Percentiles rank a stretch among this genome's conserved stretches.
Evolutionary conservation across 2,329 filamentous ascomycete species (phyloP).

Genomic region (Cercospora nicotianae): DNA sequence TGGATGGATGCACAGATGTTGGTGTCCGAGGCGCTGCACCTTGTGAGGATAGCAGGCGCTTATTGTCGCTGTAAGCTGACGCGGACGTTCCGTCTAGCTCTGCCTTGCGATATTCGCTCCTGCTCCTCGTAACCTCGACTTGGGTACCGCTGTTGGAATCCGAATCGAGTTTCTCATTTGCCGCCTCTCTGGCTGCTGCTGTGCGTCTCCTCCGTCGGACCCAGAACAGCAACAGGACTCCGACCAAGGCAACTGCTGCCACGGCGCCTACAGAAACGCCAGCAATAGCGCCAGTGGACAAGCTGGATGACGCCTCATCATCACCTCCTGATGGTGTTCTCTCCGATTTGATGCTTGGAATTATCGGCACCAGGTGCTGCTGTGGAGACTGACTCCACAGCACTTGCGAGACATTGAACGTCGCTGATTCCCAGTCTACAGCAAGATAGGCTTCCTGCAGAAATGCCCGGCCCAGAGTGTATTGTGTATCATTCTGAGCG

Average conservation of each 20-base stretch:
- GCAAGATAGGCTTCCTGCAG: slow-evolving; percentile 64
- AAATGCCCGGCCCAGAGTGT: slow-evolving; percentile 67
- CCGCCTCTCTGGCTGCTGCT: slow-evolving; percentile 13
- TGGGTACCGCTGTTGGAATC: slow-evolving; percentile 4
- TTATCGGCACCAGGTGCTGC: slow-evolving; percentile 34
- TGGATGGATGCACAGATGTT: slow-evolving; percentile 14
- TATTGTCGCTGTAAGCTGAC: slow-evolving; percentile 23
- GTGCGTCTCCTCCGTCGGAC: slow-evolving; percentile 25
- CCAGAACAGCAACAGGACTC: slow-evolving; percentile 39
- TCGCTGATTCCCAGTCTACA: slow-evolving; percentile 51
- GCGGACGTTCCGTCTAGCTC: slow-evolving; percentile 42
- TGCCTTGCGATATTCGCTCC: slow-evolving; percentile 47
- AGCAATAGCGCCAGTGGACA: slow-evolving; percentile 44
- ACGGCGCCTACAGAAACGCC: slow-evolving; percentile 48
- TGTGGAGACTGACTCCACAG: slow-evolving; percentile 31
- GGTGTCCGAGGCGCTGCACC: slow-evolving; percentile 17
- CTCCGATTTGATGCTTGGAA: slow-evolving; percentile 13
- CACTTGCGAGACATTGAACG: slow-evolving; percentile 49
- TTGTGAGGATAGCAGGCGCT: slow-evolving; percentile 26
- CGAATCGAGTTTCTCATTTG: slow-evolving; percentile 14
- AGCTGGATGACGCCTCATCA: slow-evolving; percentile 13
- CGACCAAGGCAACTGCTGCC: slow-evolving; percentile 36
- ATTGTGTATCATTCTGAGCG: slow-evolving; percentile 53
- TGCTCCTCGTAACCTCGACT: slow-evolving; percentile 10
- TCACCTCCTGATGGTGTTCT: neutral